A percentile compares a stretch with the other conserved stretches of the same genome.
These are phyloP conservation scores for Nigrospora oryzae DNA, from an alignment of 2,329 filamentous ascomycete species.

Conservation along the genomic window DNA sequence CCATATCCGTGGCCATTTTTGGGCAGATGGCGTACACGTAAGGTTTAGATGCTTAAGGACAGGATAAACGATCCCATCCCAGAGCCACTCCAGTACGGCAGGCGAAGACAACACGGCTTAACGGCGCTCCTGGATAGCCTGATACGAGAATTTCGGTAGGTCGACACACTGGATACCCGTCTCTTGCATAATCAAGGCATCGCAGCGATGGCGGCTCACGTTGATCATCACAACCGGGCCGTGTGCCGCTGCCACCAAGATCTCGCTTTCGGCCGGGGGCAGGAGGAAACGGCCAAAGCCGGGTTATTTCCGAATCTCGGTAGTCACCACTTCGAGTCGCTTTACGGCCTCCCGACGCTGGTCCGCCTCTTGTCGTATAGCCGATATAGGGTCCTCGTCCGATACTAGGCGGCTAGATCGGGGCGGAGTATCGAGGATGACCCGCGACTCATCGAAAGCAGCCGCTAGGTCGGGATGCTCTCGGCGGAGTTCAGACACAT, in stretches of 20 bases:
- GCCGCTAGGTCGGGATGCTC: background rate
- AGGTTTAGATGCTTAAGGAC: constrained; percentile 18
- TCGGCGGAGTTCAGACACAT: constrained; percentile 1
- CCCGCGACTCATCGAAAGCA: background rate
- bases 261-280: constrained; percentile 10
- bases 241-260: constrained; percentile 8
- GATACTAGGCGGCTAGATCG: background rate
- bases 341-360: background rate
- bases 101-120: background rate
- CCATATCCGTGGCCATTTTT: constrained; percentile 19
- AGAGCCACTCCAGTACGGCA: constrained; percentile 20
- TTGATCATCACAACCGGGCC: constrained; percentile 22
- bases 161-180: constrained; percentile 7
- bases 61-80: constrained; percentile 15
- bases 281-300: constrained; percentile 16
- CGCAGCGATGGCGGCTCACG: constrained; percentile 16
- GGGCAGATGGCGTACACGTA: constrained; percentile 2
- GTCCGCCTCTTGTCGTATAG: background rate
- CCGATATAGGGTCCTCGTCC: background rate
- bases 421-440: background rate
- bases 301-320: constrained; percentile 12
- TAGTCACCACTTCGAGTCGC: background rate
- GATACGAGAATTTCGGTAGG: constrained; percentile 8
- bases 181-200: constrained; percentile 19
- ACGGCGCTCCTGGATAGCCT: background rate